These are phyloP conservation scores for Pisolithus marmoratus DNA, from an alignment of 768 basidiomycete genomes.

Conservation along the genomic window DNA sequence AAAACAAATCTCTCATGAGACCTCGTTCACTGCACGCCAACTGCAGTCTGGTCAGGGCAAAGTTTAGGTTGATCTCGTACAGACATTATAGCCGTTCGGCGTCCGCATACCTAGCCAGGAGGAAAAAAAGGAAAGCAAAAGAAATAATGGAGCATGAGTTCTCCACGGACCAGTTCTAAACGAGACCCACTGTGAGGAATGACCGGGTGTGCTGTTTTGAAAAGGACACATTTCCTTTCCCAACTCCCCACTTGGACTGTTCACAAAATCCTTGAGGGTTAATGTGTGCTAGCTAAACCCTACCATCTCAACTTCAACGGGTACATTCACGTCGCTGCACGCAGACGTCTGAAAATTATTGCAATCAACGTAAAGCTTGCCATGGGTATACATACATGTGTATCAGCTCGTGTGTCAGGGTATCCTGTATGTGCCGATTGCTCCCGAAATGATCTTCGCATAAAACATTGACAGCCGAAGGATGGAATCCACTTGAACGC, in stretches of 20 bases:
- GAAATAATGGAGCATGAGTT: neutral
- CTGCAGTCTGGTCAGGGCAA: conserved; percentile 72
- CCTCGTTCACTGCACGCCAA: conserved; percentile 89
- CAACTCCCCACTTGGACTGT: conserved; percentile 87
- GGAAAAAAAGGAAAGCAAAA: conserved; percentile 4
- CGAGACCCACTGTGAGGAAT: conserved; percentile 9
- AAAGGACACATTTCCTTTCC: conserved; percentile 71
- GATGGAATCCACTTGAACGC: conserved; percentile 79
- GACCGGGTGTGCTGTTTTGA: conserved; percentile 95
- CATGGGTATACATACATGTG: conserved; percentile 97
- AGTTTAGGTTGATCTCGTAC: conserved; percentile 72
- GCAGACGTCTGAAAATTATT: conserved; percentile 85
- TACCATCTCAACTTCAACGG: neutral
- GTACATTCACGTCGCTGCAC: conserved; percentile 82
- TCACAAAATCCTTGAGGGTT: conserved; percentile 72
- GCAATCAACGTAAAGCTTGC: conserved; percentile 93
- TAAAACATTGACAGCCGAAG: conserved; percentile 72
- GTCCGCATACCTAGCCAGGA: conserved; percentile 72
- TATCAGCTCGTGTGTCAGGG: conserved; percentile 87
- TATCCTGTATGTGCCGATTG: conserved; percentile 88
- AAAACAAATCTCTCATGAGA: conserved; percentile 96
- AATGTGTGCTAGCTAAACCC: neutral
- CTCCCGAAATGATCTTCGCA: conserved; percentile 81
- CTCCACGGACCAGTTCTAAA: neutral
- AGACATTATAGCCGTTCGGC: conserved; percentile 78